Conservation (phyloP, 768 basidiomycete species). For the Boletales sp. region DNA sequence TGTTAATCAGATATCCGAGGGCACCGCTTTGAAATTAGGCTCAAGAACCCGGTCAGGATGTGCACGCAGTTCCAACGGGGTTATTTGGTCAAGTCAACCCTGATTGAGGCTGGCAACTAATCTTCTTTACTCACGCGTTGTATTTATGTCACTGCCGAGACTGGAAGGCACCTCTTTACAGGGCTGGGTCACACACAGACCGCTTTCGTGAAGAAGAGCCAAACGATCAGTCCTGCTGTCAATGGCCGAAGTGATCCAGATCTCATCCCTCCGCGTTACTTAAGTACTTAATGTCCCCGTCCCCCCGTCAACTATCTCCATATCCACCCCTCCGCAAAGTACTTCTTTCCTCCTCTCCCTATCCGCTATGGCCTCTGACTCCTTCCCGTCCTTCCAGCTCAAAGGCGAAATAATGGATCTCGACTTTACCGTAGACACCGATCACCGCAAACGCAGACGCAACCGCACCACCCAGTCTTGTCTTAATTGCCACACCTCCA, state of each 20-base stretch:
- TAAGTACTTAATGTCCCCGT: slow-evolving; percentile 61
- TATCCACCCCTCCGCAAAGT: slow-evolving; percentile 47
- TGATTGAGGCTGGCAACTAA: slow-evolving; percentile 22
- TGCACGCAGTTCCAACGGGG: slow-evolving; percentile 16
- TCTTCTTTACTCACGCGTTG: slow-evolving; percentile 31
- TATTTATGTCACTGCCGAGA: slow-evolving; percentile 36
- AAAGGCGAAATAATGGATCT: slow-evolving; percentile 79
- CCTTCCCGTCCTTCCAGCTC: slow-evolving; percentile 54
- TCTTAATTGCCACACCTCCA: slow-evolving; percentile 89
- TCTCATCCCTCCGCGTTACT: slow-evolving; percentile 31
- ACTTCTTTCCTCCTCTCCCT: slow-evolving; percentile 32
- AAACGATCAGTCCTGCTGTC: slow-evolving; percentile 29
- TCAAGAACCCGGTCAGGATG: slow-evolving; percentile 24
- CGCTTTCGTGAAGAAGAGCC: slow-evolving; percentile 32
- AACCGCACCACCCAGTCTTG: slow-evolving; percentile 90
- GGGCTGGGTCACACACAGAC: slow-evolving; percentile 33
- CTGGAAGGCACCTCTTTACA: slow-evolving; percentile 27
- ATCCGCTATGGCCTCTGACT: slow-evolving; percentile 50
- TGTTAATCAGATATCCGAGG: slow-evolving; percentile 36
- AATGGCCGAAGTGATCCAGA: slow-evolving; percentile 45
- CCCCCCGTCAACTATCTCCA: slow-evolving; percentile 39
- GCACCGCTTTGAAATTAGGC: slow-evolving; percentile 36
- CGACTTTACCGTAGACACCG: slow-evolving; percentile 67
- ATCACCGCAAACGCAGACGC: slow-evolving; percentile 80
- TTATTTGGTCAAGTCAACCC: slow-evolving; percentile 8